phyloP scores from a whole-genome alignment of 2,329 filamentous ascomycete species.

The Cladosporium sp. region DNA sequence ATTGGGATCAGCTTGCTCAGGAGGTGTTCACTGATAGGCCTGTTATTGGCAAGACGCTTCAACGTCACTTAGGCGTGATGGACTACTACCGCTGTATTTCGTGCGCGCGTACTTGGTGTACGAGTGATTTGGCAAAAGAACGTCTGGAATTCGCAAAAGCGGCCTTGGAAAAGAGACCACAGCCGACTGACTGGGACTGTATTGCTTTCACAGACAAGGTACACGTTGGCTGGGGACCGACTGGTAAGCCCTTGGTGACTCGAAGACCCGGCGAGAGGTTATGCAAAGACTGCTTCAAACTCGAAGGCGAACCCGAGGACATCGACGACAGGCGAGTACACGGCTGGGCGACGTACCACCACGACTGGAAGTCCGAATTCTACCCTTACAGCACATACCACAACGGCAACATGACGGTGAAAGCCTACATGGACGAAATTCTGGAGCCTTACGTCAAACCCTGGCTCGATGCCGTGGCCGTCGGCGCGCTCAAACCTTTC shows the following conservation, averaged over 20 bases:
- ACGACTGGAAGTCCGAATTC: slow-evolving; percentile 6
- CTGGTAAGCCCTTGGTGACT: slow-evolving; percentile 1
- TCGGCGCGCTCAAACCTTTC: not conserved
- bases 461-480: slow-evolving; percentile 3
- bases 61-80: not conserved
- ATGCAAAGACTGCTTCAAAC: slow-evolving; percentile 2
- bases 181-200: not conserved
- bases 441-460: not conserved
- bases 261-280: slow-evolving; percentile 1
- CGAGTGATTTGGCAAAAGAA: not conserved
- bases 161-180: not conserved
- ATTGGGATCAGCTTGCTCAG: slow-evolving; percentile 4
- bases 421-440: slow-evolving; percentile 2
- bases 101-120: slow-evolving; percentile 10
- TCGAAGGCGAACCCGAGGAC: slow-evolving; percentile 1
- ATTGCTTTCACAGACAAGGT: slow-evolving; percentile 7
- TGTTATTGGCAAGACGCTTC: not conserved
- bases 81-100: not conserved
- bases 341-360: slow-evolving; percentile 7
- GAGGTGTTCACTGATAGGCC: not conserved
- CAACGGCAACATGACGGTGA: slow-evolving; percentile 12
- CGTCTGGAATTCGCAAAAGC: slow-evolving; percentile 5
- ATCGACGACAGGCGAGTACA: slow-evolving; percentile 1
- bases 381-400: slow-evolving; percentile 8
- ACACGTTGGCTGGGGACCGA: slow-evolving; percentile 6